Percentiles rank a stretch among this genome's conserved stretches.
Evolutionary conservation across 805 yeast genomes (phyloP).

Genomic region (Torulaspora microellipsoides): DNA sequence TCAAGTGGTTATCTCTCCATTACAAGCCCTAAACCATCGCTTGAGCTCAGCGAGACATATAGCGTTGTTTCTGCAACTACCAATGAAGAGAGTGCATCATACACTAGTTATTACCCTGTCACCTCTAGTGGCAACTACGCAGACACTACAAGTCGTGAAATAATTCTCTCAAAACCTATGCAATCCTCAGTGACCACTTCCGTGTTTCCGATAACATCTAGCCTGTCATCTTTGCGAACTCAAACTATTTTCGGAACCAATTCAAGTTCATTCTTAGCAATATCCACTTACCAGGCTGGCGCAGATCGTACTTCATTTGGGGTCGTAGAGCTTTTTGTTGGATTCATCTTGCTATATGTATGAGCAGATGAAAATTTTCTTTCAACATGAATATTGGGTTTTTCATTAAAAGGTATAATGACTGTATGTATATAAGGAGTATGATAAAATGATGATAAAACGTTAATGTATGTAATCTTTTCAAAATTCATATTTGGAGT

Average conservation of each 20-base stretch:
- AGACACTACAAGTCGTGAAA: too few relatives aligned
- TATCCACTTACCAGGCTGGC: slow-evolving; percentile 13
- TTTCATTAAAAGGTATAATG: background rate
- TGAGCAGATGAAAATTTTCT: background rate
- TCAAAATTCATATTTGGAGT: background rate
- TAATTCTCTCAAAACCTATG: too few relatives aligned
- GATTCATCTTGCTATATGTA: slow-evolving; percentile 5
- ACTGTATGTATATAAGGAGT: too few relatives aligned
- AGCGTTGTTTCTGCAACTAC: background rate
- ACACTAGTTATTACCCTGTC: slow-evolving; percentile 28
- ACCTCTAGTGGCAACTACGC: background rate
- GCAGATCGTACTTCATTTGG: slow-evolving; percentile 14
- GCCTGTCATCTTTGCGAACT: too few relatives aligned
- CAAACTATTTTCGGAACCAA: too few relatives aligned
- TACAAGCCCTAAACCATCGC: background rate
- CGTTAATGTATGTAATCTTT: too few relatives aligned
- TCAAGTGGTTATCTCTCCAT: slow-evolving; percentile 14
- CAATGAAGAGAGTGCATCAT: slow-evolving; percentile 14
- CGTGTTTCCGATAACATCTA: too few relatives aligned
- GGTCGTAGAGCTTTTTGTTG: slow-evolving; percentile 13
- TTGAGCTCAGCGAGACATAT: background rate
- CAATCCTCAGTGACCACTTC: too few relatives aligned
- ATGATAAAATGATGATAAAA: too few relatives aligned
- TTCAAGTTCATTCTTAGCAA: background rate
- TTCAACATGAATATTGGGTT: background rate